These are phyloP conservation scores for Paecilomyces variotii DNA, from an alignment of 2,329 filamentous ascomycete species.

Conservation along the genomic window DNA sequence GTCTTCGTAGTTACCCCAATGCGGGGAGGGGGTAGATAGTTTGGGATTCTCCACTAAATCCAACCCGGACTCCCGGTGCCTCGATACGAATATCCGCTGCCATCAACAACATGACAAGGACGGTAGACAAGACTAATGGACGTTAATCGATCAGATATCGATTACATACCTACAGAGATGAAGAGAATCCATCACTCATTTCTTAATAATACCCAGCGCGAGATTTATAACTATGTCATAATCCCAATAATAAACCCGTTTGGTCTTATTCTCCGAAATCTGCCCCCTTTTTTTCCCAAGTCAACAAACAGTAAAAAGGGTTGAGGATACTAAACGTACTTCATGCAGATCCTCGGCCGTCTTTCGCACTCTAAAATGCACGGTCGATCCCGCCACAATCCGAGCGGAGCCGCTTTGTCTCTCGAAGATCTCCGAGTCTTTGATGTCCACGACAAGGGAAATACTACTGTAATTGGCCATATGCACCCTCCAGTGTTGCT, in stretches of 20 bases:
- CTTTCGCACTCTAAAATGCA: slow-evolving; percentile 21
- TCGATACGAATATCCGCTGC: too few species aligned
- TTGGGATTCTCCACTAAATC: too few species aligned
- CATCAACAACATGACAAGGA: too few species aligned
- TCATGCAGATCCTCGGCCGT: slow-evolving; percentile 19
- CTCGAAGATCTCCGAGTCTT: slow-evolving; percentile 25
- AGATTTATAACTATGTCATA: slow-evolving; percentile 2
- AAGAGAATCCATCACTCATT: too few species aligned
- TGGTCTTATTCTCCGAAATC: slow-evolving; percentile 20
- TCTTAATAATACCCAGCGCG: not conserved
- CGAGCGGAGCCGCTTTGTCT: slow-evolving; percentile 16
- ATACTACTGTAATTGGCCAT: slow-evolving; percentile 17
- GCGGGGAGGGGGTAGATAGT: too few species aligned
- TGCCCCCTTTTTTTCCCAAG: slow-evolving; percentile 17
- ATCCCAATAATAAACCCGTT: slow-evolving; percentile 27
- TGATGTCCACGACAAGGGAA: slow-evolving; percentile 20
- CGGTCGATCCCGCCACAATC: slow-evolving; percentile 18
- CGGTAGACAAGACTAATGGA: too few species aligned
- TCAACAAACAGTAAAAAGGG: slow-evolving; percentile 25
- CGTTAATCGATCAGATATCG: too few species aligned
- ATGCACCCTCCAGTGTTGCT: slow-evolving; percentile 20
- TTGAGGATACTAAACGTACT: not conserved
- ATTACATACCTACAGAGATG: too few species aligned
- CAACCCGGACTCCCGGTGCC: too few species aligned
- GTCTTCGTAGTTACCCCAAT: too few species aligned